phyloP scores from a whole-genome alignment of 139 green algal genomes.

The Chlorella sorokiniana region DNA sequence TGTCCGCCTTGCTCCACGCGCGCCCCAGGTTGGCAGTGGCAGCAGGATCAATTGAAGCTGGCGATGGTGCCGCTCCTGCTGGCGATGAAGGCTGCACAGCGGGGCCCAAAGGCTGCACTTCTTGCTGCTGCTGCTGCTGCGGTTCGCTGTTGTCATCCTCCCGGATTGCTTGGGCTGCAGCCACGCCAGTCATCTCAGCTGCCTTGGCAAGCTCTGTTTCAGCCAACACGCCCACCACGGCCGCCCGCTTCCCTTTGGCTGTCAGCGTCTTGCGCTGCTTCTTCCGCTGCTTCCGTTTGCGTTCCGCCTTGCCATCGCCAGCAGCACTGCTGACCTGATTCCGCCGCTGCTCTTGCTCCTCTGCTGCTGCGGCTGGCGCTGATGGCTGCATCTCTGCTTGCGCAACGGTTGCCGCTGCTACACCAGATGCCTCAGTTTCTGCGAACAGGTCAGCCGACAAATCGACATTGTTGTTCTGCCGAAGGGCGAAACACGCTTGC shows the following conservation, averaged over 20 bases:
- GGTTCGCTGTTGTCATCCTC: not conserved
- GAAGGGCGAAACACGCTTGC: not conserved
- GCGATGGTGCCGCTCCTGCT: not conserved
- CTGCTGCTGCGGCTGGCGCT: not conserved
- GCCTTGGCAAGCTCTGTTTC: not conserved
- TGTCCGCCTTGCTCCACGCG: slow-evolving; percentile 36
- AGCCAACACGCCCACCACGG: slow-evolving; percentile 29
- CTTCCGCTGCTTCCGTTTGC: not conserved
- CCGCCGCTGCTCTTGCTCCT: not conserved
- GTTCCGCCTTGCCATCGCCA: not conserved
- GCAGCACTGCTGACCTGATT: not conserved
- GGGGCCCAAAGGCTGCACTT: not conserved
- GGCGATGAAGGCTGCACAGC: not conserved
- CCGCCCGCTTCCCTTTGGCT: slow-evolving; percentile 15
- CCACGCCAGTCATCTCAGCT: not conserved
- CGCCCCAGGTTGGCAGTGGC: slow-evolving; percentile 34
- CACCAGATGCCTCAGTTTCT: not conserved
- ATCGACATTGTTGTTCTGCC: not conserved
- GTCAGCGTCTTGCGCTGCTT: slow-evolving; percentile 32
- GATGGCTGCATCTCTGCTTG: not conserved
- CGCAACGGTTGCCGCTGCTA: not conserved
- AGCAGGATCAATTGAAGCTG: not conserved
- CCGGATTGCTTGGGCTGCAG: not conserved
- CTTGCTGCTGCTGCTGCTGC: not conserved
- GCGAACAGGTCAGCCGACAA: no score